Conservation (phyloP, 2,329 filamentous ascomycete genomes). For the Chaetomiaceae sp. region DNA sequence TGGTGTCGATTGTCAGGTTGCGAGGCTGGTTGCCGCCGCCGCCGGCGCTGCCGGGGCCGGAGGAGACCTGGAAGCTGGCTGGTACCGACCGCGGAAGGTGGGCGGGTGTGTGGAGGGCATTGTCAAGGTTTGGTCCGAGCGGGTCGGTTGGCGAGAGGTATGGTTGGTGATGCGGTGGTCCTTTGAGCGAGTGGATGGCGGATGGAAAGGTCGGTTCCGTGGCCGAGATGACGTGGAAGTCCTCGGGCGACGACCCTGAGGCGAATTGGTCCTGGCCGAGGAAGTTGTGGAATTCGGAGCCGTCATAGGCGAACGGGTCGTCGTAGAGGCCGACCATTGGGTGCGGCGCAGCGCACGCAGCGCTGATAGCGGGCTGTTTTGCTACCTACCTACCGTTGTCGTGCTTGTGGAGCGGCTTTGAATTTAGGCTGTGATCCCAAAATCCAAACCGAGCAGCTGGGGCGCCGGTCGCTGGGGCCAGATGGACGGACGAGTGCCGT, state of each 20-base stretch:
- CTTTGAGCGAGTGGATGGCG: constrained; percentile 1
- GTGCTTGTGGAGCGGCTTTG: constrained; percentile 16
- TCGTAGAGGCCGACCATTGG: constrained; percentile 18
- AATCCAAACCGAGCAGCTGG: constrained; percentile 11
- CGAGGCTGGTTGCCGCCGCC: neutral
- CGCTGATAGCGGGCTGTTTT: neutral
- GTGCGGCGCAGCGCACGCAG: neutral
- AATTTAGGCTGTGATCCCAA: constrained; percentile 16
- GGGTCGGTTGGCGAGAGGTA: constrained; percentile 8
- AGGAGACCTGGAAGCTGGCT: neutral
- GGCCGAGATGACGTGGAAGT: constrained; percentile 15
- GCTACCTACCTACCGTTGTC: constrained; percentile 8
- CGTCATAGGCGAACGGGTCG: constrained; percentile 14
- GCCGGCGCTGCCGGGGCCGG: neutral
- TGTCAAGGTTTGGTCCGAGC: neutral
- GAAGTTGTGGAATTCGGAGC: constrained; percentile 7
- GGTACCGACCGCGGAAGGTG: constrained; percentile 5
- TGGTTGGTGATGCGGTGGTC: neutral
- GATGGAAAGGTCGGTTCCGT: constrained; percentile 15
- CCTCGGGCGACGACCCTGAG: constrained; percentile 13
- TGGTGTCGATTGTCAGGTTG: constrained; percentile 6
- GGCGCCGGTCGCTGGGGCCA: neutral
- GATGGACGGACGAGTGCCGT: constrained; percentile 1
- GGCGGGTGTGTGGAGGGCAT: constrained; percentile 2
- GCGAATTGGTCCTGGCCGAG: constrained; percentile 10